A percentile compares a stretch with the other conserved stretches of the same genome.
phyloP scores from a whole-genome alignment of 148 eudicot genomes.

The Amaranthus hypochondriacus region DNA sequence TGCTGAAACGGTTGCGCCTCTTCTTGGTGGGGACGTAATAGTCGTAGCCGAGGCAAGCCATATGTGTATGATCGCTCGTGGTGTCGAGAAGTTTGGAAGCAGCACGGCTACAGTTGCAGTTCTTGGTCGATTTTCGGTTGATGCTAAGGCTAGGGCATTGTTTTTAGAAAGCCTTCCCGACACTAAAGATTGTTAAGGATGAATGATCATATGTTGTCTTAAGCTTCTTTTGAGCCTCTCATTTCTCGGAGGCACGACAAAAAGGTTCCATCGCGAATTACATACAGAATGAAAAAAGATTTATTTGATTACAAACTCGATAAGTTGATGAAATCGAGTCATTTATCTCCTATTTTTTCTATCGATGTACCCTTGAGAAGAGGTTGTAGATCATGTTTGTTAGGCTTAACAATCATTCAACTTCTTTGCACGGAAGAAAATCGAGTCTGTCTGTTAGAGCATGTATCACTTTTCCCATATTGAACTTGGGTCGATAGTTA shows the following conservation, averaged over 20 bases:
- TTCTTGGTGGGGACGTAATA: constrained; percentile 72
- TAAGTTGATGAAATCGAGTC: constrained; percentile 7
- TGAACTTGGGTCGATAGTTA: too few species aligned
- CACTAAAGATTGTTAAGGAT: constrained; percentile 19
- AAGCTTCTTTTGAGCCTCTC: constrained; percentile 8
- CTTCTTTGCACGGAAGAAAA: background rate
- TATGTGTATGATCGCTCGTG: constrained; percentile 92
- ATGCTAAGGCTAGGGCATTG: constrained; percentile 51
- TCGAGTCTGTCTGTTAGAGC: too few species aligned
- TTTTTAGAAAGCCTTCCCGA: constrained; percentile 65
- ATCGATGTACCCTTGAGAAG: constrained; percentile 18
- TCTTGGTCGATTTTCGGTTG: constrained; percentile 77
- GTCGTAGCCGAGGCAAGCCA: constrained; percentile 91
- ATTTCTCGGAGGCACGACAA: background rate
- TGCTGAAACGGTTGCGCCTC: constrained; percentile 69
- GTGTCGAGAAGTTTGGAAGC: constrained; percentile 89
- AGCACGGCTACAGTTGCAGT: constrained; percentile 81
- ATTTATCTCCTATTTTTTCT: background rate
- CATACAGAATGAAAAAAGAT: background rate
- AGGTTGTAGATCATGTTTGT: constrained; percentile 7
- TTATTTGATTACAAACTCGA: background rate
- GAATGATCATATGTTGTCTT: constrained; percentile 9
- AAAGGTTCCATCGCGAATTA: background rate
- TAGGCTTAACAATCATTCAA: constrained; percentile 2
- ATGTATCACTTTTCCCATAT: too few species aligned